Percentiles rank a stretch among this genome's conserved stretches.
Conservation (phyloP, 2,329 filamentous ascomycete genomes). For the Fusarium sp. region DNA sequence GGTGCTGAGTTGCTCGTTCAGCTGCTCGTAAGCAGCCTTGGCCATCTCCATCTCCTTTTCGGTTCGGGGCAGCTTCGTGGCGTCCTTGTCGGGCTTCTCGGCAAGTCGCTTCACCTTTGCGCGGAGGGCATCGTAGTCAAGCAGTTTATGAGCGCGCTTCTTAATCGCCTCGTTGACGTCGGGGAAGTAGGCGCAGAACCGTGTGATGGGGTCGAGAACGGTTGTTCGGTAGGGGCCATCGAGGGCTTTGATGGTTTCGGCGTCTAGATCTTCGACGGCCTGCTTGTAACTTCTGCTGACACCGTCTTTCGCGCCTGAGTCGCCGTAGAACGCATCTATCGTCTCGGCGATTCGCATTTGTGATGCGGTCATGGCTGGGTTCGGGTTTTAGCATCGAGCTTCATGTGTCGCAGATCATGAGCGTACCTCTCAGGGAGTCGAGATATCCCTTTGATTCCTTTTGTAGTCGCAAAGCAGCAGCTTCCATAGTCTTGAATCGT, state of each 20-base stretch:
- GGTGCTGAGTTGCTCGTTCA: constrained; percentile 94
- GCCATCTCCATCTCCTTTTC: constrained; percentile 98
- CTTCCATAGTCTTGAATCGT: constrained; percentile 97
- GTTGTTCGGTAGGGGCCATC: constrained; percentile 96
- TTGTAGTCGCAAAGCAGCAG: constrained; percentile 88
- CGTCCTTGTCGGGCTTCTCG: constrained; percentile 99
- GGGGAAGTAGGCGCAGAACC: constrained; percentile 98
- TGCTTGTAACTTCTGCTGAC: constrained; percentile 98
- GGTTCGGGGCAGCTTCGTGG: constrained; percentile 91
- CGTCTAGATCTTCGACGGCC: constrained; percentile 95
- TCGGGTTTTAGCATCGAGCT: constrained; percentile 20
- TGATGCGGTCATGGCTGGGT: constrained; percentile 94
- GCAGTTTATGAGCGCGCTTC: constrained; percentile 97
- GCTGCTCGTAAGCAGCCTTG: constrained; percentile 90
- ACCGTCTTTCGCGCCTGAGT: constrained; percentile 92
- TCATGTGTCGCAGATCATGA: not conserved
- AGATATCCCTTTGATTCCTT: constrained; percentile 99
- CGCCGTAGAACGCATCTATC: constrained; percentile 98
- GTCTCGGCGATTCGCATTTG: constrained; percentile 99
- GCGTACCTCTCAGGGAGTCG: constrained; percentile 85
- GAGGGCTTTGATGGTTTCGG: constrained; percentile 97
- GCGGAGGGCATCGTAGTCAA: constrained; percentile 96
- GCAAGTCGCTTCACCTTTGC: constrained; percentile 96
- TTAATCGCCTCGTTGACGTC: constrained; percentile 99
- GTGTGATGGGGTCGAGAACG: constrained; percentile 92